These are phyloP conservation scores for Eutrema yunnanense DNA, from an alignment of 345 rosid genomes.

Conservation along the genomic window DNA sequence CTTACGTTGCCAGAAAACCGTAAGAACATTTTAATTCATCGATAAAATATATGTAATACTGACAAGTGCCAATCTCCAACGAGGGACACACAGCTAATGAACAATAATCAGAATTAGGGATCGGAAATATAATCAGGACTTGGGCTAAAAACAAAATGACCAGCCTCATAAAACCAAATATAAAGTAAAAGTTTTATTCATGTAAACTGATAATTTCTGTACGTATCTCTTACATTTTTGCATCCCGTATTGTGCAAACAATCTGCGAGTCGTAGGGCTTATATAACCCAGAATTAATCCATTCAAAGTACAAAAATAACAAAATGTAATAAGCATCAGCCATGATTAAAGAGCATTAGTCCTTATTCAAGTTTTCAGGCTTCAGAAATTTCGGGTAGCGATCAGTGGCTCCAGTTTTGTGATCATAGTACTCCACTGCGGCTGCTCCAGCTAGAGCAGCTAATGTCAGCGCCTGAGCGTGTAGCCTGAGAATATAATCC, in stretches of 20 bases:
- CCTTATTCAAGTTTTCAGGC: constrained; percentile 39
- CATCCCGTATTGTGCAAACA: background rate
- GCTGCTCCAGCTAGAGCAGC: constrained; percentile 96
- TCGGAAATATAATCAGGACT: background rate
- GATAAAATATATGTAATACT: background rate
- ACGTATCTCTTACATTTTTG: constrained; percentile 4
- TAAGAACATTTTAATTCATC: background rate
- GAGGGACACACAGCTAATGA: background rate
- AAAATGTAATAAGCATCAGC: background rate
- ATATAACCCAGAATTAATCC: background rate
- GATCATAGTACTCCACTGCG: constrained; percentile 76
- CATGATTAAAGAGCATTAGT: constrained; percentile 11
- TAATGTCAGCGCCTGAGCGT: constrained; percentile 86
- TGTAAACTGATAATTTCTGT: background rate
- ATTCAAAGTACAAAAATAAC: background rate
- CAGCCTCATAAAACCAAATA: background rate
- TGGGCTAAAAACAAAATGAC: background rate
- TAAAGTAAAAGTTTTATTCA: background rate
- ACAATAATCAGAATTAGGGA: background rate
- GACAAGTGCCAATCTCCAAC: background rate
- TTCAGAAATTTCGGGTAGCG: constrained; percentile 48
- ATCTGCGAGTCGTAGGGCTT: background rate
- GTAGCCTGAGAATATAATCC: constrained; percentile 50
- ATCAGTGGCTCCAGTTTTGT: constrained; percentile 47
- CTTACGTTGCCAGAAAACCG: background rate